These are phyloP conservation scores for Rhizopogon sp. DNA, from an alignment of 768 basidiomycete genomes.

Conservation along the genomic window DNA sequence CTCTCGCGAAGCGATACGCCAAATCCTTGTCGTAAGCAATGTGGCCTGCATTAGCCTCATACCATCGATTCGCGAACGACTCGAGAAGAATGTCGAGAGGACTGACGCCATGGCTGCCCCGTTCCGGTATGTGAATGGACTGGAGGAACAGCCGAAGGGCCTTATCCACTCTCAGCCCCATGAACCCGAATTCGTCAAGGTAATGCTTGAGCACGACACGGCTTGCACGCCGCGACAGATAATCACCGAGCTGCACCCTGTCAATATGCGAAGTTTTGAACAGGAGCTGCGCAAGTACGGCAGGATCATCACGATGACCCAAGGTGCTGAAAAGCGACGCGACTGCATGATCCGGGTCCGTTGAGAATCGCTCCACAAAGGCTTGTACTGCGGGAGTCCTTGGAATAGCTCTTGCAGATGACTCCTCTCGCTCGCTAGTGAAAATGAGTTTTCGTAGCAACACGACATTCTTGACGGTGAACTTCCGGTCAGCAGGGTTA, in stretches of 20 bases:
- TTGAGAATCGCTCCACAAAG: slow-evolving; percentile 77
- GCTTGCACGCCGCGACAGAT: slow-evolving; percentile 69
- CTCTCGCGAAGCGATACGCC: slow-evolving; percentile 69
- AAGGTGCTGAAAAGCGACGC: slow-evolving; percentile 61
- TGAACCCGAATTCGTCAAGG: slow-evolving; percentile 84
- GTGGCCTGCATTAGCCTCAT: slow-evolving; percentile 76
- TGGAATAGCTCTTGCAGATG: slow-evolving; percentile 40
- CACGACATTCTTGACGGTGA: slow-evolving; percentile 87
- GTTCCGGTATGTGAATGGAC: slow-evolving; percentile 63
- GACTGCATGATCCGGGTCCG: slow-evolving; percentile 79
- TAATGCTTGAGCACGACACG: slow-evolving; percentile 77
- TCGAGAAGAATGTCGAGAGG: slow-evolving; percentile 63
- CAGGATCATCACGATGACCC: slow-evolving; percentile 57
- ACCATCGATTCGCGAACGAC: slow-evolving; percentile 85
- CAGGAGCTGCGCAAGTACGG: slow-evolving; percentile 67
- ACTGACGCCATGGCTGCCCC: slow-evolving; percentile 23
- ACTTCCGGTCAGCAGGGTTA: slow-evolving; percentile 62
- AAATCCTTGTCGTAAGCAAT: slow-evolving; percentile 82
- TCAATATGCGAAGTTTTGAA: slow-evolving; percentile 86
- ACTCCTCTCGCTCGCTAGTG: slow-evolving; percentile 62
- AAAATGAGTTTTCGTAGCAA: slow-evolving; percentile 67
- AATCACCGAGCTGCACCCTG: slow-evolving; percentile 76
- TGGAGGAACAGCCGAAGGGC: slow-evolving; percentile 88
- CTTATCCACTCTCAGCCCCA: slow-evolving; percentile 78
- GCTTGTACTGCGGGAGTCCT: slow-evolving; percentile 62